Base-by-base conservation (phyloP, 2,329 filamentous ascomycete genomes). In the Endocalyx cinctus region DNA sequence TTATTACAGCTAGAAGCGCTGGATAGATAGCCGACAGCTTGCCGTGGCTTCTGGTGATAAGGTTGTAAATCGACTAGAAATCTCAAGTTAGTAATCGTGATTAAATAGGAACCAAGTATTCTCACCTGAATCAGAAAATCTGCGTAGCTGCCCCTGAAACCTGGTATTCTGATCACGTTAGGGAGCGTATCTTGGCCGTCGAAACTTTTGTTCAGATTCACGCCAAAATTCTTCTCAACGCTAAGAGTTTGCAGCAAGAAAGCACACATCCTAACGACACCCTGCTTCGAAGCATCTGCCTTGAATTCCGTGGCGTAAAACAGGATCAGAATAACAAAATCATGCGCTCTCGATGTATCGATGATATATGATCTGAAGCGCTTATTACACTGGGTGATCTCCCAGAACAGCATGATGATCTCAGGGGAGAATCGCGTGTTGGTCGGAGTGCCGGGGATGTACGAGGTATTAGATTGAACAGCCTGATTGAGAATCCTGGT, bases 341-440 rank as follows among this genome's bases (percentile, higher is more conserved):
- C 92, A 52, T 96, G 87, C 0, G 86, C 87, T 34, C 90, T 74
- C 54, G 92, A 87, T 0, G 92, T 97, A 50, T 98, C 92, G 43
- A 97, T 90, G 51, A 98, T 92, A 60, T 96, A 98, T 2, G 88
- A 87, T 19, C 92, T 77, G 64, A 98, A 98, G 38, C 90, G 77
- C 63, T 95, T 97, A 64, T 98, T 98, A 72, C 90, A 96, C 60
- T 98, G 92, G 5, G 92, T 79, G 23, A 87, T 79, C 65, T 98
- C 92, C 92, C 92, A 98, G 55, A 97, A 96, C 3, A 98, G 72
- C 75, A 96, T 92, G 35, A 97, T 81, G 67, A 94, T 94, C 61
- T 98, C 92, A 2, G 92, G 89, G 0, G 89, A 87, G 72, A 90
- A 94, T 53, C 86, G 87, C 33, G 87, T 69, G 0, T 84, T 77